Conservation (phyloP, 108 stramenopile genomes). For the Skeletonema grethae region DNA sequence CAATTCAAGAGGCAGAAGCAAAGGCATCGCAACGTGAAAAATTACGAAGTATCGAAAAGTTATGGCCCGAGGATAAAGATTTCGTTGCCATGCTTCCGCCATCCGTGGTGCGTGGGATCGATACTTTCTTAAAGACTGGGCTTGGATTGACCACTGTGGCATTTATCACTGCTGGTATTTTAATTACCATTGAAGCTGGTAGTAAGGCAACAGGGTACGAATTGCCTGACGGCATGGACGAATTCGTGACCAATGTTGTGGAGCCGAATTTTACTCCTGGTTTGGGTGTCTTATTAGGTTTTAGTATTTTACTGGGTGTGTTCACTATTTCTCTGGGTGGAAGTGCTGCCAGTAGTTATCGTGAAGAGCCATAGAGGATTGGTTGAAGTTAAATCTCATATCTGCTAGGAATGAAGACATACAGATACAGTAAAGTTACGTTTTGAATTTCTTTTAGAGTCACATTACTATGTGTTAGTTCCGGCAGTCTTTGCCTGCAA, state of each 20-base stretch:
- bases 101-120: constrained; percentile 62
- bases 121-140: constrained; percentile 75
- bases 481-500: no score
- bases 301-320: constrained; percentile 72
- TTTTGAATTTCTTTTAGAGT: no score
- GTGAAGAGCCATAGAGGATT: constrained; percentile 44
- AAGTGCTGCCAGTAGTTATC: constrained; percentile 52
- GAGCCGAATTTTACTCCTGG: constrained; percentile 89
- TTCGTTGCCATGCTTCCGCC: constrained; percentile 68
- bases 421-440: background rate
- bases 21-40: constrained; percentile 42
- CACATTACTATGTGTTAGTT: no score
- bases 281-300: constrained; percentile 74
- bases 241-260: constrained; percentile 65
- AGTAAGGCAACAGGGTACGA: constrained; percentile 59
- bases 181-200: constrained; percentile 80
- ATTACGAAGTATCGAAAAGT: constrained; percentile 52
- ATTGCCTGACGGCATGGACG: constrained; percentile 65
- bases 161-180: constrained; percentile 73
- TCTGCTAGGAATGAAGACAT: constrained; percentile 22
- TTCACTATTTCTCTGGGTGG: constrained; percentile 77
- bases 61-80: constrained; percentile 75
- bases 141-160: constrained; percentile 54
- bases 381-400: background rate
- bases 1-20: constrained; percentile 3